phyloP scores from a whole-genome alignment of 805 yeast genomes.

The Candida khao-thaluensis region DNA sequence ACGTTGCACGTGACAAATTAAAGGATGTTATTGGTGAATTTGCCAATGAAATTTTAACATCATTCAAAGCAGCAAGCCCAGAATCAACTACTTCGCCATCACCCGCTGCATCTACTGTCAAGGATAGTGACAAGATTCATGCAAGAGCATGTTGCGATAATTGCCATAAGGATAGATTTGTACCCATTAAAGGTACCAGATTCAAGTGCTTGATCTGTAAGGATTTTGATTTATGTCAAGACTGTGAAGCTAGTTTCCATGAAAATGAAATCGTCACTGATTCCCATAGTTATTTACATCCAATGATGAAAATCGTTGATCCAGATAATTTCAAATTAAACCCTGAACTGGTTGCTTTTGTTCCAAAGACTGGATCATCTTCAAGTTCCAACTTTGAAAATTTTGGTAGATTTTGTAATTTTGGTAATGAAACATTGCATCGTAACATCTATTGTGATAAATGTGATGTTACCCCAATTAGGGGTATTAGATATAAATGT shows the following conservation, averaged over 20 bases:
- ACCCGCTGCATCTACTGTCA: background rate
- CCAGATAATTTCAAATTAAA: slow-evolving; percentile 15
- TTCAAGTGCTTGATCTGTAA: slow-evolving; percentile 52
- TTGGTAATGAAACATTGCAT: slow-evolving; percentile 20
- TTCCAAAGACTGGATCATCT: slow-evolving; percentile 3
- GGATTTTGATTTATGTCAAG: slow-evolving; percentile 53
- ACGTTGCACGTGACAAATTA: slow-evolving; percentile 30
- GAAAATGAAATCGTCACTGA: slow-evolving; percentile 14
- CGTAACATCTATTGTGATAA: slow-evolving; percentile 32
- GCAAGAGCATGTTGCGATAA: slow-evolving; percentile 31
- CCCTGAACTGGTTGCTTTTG: slow-evolving; percentile 2
- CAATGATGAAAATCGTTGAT: slow-evolving; percentile 28
- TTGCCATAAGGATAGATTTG: slow-evolving; percentile 30
- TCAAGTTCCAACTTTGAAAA: background rate
- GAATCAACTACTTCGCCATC: background rate
- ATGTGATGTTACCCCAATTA: slow-evolving; percentile 34
- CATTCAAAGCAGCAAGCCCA: slow-evolving; percentile 1
- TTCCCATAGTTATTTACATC: slow-evolving; percentile 26
- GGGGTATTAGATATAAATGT: slow-evolving; percentile 52
- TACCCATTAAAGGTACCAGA: slow-evolving; percentile 46
- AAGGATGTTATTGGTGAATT: slow-evolving; percentile 22
- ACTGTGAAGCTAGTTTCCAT: slow-evolving; percentile 23
- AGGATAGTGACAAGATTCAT: slow-evolving; percentile 18
- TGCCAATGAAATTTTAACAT: slow-evolving; percentile 10
- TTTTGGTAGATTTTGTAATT: no score